phyloP scores from a whole-genome alignment of 805 yeast genomes.

The Nakazawaea ernobii region DNA sequence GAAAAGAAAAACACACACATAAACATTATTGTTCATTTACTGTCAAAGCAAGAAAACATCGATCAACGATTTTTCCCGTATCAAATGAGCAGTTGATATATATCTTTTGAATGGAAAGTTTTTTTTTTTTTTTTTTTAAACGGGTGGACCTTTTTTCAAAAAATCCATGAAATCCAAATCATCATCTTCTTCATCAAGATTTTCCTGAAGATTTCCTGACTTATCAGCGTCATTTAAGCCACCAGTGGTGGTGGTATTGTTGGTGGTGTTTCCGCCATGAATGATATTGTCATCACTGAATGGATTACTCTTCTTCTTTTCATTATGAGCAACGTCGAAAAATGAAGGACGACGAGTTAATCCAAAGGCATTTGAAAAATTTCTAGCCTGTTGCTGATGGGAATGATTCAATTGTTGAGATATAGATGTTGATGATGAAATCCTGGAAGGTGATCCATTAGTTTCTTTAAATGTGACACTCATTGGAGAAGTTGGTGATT shows the following conservation, averaged over 20 bases:
- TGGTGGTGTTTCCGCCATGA: too few species aligned
- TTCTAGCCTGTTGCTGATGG: background rate
- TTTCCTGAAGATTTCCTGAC: background rate
- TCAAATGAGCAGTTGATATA: too few species aligned
- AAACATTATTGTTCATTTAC: too few species aligned
- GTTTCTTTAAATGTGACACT: background rate
- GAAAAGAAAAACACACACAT: too few species aligned
- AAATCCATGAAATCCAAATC: constrained; percentile 45
- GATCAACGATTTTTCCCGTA: too few species aligned
- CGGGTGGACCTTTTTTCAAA: constrained; percentile 34
- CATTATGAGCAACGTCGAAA: constrained; percentile 5
- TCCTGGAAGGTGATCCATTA: background rate
- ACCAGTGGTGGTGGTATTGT: too few species aligned
- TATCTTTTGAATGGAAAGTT: too few species aligned
- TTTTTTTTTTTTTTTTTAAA: too few species aligned
- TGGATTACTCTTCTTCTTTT: constrained; percentile 2
- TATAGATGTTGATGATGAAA: background rate
- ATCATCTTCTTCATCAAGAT: constrained; percentile 18
- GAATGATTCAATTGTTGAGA: background rate
- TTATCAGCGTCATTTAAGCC: background rate
- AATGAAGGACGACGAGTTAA: constrained; percentile 9
- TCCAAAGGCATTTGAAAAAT: constrained; percentile 1
- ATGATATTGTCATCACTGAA: constrained; percentile 6
- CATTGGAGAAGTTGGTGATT: constrained; percentile 6
- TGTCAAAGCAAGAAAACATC: too few species aligned